Base-by-base conservation (phyloP, 306 rosid genomes). In the Cicer bijugum region DNA sequence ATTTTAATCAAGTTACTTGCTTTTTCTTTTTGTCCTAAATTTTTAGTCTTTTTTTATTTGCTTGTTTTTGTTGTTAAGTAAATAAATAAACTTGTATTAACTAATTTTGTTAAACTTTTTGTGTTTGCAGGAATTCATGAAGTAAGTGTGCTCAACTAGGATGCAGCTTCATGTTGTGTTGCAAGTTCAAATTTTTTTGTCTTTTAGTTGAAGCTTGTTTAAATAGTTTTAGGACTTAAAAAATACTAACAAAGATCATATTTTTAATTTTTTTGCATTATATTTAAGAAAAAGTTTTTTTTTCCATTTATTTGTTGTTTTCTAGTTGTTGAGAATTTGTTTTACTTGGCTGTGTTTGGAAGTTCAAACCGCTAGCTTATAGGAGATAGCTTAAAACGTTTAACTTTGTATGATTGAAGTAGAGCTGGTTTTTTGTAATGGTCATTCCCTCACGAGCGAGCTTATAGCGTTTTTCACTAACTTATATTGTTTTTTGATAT, bases 91-190 rank as follows among this genome's bases (percentile, higher is more conserved):
- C 42, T 50, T 7, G 9, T 23, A 23, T 0, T 4, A 16, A 33
- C 82, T 76, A 43, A 70, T 7, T 64, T 1, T 47, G 9, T 12
- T 14, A 12, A 1, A 14, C 0, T 72, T 3, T 77, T 12, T 85
- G 74, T 80, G 46, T 82, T 83, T 88, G 90, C 87, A 95, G 99
- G 99, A 84, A 95, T 95, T 81, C 99, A 95, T 40, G 99, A 95
- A 88, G 99, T 95, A 87, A 86, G 98, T 89, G 33, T 43, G 62
- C 53, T 66, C 16, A 64, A 66, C 73, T 70, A 16, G 57, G 86
- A 77, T 74, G 67, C 71, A 4, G 78, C 52, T 38, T 28, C 20
- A 14, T 77, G 40, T 67, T 16, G 58, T 78, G 19, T 70, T 37
- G 60, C 28, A 73, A 64, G 20, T 51, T 73, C 59, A 58, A 20